Evolutionary conservation across 768 basidiomycete genomes (phyloP).

Genomic region (Suillus paluster): DNA sequence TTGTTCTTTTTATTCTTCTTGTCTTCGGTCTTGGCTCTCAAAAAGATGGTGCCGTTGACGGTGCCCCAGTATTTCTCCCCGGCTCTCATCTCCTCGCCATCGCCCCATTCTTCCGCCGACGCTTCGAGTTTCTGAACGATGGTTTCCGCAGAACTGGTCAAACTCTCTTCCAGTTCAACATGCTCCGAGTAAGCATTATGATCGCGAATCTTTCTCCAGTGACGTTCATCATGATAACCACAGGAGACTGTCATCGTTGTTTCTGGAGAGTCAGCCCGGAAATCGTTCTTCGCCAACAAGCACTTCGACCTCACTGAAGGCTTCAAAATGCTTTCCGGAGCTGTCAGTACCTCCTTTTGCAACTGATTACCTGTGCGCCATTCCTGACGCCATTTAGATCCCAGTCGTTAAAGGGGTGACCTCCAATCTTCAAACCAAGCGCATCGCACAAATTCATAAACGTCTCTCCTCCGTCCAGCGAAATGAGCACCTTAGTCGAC

Average conservation of each 20-base stretch:
- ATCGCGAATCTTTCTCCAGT: background rate
- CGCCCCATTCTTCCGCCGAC: constrained; percentile 66
- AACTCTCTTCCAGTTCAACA: constrained; percentile 68
- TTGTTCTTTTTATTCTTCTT: constrained; percentile 45
- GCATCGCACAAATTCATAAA: constrained; percentile 71
- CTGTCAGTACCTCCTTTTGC: constrained; percentile 49
- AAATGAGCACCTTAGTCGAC: constrained; percentile 58
- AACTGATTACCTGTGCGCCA: constrained; percentile 14
- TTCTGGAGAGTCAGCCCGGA: constrained; percentile 72
- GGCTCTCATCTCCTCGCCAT: constrained; percentile 62
- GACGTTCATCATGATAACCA: constrained; percentile 19
- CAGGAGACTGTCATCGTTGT: constrained; percentile 78
- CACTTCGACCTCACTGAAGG: constrained; percentile 79
- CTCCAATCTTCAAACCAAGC: constrained; percentile 64
- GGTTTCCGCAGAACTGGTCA: constrained; percentile 72
- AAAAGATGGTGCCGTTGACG: constrained; percentile 48
- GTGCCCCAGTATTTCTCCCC: constrained; percentile 58
- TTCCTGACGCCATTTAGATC: constrained; percentile 50
- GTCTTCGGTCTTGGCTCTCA: constrained; percentile 39
- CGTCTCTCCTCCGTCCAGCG: constrained; percentile 68
- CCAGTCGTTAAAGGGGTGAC: constrained; percentile 79
- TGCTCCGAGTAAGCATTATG: constrained; percentile 58
- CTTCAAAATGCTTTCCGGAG: constrained; percentile 79
- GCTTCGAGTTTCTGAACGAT: constrained; percentile 75
- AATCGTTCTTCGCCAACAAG: constrained; percentile 70